phyloP scores from a whole-genome alignment of 164 flowering plant genomes.

The Magnolia changhungtana region DNA sequence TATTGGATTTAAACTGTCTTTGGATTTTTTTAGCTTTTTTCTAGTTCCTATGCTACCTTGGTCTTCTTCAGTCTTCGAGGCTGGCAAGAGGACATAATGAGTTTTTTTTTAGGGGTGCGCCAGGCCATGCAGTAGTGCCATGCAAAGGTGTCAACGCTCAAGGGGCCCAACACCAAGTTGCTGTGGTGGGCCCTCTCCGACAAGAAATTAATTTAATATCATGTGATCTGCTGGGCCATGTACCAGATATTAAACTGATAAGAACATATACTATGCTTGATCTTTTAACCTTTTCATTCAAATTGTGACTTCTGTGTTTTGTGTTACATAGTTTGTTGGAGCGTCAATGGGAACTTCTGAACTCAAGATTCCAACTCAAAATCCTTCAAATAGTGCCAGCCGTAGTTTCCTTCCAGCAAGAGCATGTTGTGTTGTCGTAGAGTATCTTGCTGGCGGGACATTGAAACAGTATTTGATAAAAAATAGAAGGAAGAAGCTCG shows the following conservation, averaged over 20 bases:
- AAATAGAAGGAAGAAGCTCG: constrained; percentile 20
- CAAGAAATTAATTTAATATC: too few relatives aligned
- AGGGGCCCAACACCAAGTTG: too few relatives aligned
- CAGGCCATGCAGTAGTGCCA: too few relatives aligned
- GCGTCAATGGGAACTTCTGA: constrained; percentile 90
- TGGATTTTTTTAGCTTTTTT: neutral
- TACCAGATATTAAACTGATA: neutral
- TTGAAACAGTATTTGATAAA: constrained; percentile 37
- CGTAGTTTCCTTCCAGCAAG: constrained; percentile 47
- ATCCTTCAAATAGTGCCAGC: constrained; percentile 22
- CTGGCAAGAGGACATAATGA: too few relatives aligned
- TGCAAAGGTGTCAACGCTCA: too few relatives aligned
- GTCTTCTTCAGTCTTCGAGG: too few relatives aligned
- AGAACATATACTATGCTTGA: neutral
- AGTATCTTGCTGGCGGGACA: constrained; percentile 80
- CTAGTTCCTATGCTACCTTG: too few relatives aligned
- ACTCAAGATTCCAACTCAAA: constrained; percentile 60
- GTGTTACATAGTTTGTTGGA: constrained; percentile 66
- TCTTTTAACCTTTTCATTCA: neutral
- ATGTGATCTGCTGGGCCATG: too few relatives aligned
- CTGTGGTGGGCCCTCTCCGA: too few relatives aligned
- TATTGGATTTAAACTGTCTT: neutral
- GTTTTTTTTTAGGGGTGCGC: too few relatives aligned
- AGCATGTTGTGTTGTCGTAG: constrained; percentile 95
- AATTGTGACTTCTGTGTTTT: neutral